Conservation (phyloP, 176 grass and related monocot genomes). For the Saccharum spontaneum region DNA sequence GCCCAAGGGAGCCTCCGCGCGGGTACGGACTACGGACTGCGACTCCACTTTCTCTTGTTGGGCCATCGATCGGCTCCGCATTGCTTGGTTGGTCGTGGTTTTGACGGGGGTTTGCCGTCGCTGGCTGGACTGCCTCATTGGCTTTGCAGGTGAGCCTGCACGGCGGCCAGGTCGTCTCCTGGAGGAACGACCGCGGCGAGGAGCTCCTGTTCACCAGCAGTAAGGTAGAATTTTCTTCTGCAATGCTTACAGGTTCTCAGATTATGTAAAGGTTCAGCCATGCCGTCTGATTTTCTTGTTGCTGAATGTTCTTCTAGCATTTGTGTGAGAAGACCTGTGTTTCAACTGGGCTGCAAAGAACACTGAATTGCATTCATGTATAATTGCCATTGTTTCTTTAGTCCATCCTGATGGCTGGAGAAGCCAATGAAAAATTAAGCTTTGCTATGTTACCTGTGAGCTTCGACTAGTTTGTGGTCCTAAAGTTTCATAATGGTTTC, state of each 20-base stretch:
- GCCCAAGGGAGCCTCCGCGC: constrained; percentile 65
- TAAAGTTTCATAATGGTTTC: constrained; percentile 19
- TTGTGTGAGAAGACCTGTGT: not conserved
- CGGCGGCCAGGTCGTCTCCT: constrained; percentile 91
- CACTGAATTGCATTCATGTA: not conserved
- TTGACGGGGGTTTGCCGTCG: constrained; percentile 20
- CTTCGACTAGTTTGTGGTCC: not conserved
- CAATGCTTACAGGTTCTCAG: not conserved
- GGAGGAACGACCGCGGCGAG: constrained; percentile 89
- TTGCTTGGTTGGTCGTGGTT: constrained; percentile 25
- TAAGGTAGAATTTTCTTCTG: constrained; percentile 44
- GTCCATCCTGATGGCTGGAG: constrained; percentile 2
- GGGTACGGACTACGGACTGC: constrained; percentile 31
- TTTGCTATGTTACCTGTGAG: not conserved
- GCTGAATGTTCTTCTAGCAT: constrained; percentile 1
- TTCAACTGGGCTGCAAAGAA: not conserved
- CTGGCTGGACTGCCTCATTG: not conserved
- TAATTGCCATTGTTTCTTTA: not conserved
- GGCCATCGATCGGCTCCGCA: not conserved
- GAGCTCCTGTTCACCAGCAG: constrained; percentile 97
- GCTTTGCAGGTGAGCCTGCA: constrained; percentile 82
- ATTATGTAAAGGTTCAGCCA: not conserved
- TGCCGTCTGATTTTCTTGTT: not conserved
- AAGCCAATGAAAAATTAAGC: not conserved
- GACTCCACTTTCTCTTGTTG: not conserved